phyloP scores from a whole-genome alignment of 805 yeast species.

The Myxozyma monticola region DNA sequence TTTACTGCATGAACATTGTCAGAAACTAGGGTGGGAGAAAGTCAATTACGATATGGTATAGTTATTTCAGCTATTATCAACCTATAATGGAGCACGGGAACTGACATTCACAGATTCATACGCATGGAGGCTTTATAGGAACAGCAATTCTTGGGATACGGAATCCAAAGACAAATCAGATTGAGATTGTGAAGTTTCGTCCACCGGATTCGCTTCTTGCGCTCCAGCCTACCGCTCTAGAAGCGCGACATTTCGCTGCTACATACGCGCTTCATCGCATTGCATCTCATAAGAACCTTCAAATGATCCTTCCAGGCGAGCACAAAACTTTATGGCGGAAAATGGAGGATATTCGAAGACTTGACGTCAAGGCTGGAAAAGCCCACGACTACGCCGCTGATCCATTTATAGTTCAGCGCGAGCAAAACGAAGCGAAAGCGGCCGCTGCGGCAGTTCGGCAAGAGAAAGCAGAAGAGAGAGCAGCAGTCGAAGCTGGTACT shows the following conservation, averaged over 20 bases:
- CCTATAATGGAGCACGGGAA: too few species aligned
- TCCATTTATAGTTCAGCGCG: constrained; percentile 73
- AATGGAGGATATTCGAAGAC: constrained; percentile 61
- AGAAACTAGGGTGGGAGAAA: constrained; percentile 84
- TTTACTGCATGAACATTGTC: constrained; percentile 81
- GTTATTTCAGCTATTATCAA: constrained; percentile 11
- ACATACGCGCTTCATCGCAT: constrained; percentile 80
- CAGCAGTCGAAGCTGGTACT: constrained; percentile 14
- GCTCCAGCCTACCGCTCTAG: constrained; percentile 79
- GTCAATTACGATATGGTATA: constrained; percentile 72
- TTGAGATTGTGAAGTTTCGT: constrained; percentile 55
- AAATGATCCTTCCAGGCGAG: constrained; percentile 81
- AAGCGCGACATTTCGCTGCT: constrained; percentile 88
- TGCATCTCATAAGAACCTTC: constrained; percentile 76
- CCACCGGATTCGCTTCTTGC: constrained; percentile 53
- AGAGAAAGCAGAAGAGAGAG: constrained; percentile 10
- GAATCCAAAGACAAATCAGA: constrained; percentile 78
- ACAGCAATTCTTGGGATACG: constrained; percentile 64
- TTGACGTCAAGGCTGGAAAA: constrained; percentile 46
- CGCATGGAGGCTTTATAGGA: constrained; percentile 61
- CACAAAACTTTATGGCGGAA: constrained; percentile 78
- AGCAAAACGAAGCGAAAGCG: constrained; percentile 55
- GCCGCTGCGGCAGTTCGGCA: constrained; percentile 10
- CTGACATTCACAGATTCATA: too few species aligned
- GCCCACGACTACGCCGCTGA: constrained; percentile 65